Base-by-base conservation (phyloP, 2,329 filamentous ascomycete species). In the Alternaria ethzedia region DNA sequence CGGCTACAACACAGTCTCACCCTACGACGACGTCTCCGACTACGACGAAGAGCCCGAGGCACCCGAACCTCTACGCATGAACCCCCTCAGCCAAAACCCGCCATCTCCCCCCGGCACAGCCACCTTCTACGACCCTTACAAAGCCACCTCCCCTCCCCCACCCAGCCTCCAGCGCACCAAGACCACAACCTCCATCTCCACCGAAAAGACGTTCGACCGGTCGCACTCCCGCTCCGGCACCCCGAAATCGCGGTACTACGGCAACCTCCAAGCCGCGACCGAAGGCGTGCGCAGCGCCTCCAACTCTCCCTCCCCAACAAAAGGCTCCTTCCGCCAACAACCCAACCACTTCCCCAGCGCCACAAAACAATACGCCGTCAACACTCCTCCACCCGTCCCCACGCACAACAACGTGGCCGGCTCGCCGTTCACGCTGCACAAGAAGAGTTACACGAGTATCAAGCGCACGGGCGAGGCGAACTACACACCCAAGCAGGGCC, bases 21-120 rank as follows among this genome's bases (percentile, higher is more conserved):
- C 69, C 4, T 73, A 75, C 36, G 73, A 74, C 23, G 72, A 77
- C 56, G 59, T 71, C 5, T 75, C 75, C 0, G 74, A 79, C 41
- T 59, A 70, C n/a, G 72, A 77, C 32, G 64, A 69, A 4, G 62
- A 68, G 9, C 64, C 70, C n/a, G 72, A 80, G 67, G 64, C 78
- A 30, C 80, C 78, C 13, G 77, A 81, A 61, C 83, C 83, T 2
- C 76, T 85, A 7, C 78, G 80, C 49, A 84, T 84, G 82, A 83
- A 84, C 63, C 83, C 83, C 6, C 75, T 84, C 13, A 77, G 80
- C 52, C 84, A 83, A 79, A 83, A 81, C 66, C 83, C 83, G 5
- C 82, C 83, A 2, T 82, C 79, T 20, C 76, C 81, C 4, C 75
- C 75, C 15, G 73, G 75, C 7, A 41, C 68, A 50, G 65, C 66